Evolutionary conservation across 1,284 basidiomycete genomes (phyloP), one percentile per base, ranked within the genome.

Genomic region (Apiotrichum porosum): DNA sequence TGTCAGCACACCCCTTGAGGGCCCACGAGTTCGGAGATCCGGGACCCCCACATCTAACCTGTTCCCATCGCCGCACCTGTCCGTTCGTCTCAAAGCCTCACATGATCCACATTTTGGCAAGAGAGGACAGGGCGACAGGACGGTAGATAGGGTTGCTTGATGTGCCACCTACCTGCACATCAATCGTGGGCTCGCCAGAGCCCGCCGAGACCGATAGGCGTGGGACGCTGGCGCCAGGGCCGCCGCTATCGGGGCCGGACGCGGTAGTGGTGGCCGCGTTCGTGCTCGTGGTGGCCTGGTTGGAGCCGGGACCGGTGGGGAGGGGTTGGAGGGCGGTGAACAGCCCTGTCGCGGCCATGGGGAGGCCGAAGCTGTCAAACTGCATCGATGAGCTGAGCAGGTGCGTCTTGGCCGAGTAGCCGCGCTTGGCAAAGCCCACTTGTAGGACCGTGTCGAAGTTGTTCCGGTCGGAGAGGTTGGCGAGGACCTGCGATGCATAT

Each of bases 151-250:
- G 48, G 37, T 47, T 51, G 15, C 43, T 36, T 31, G 37, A 10
- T 19, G 45, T 40, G 19, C 52, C 52, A 54, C 52, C 52, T 45
- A 54, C 52, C 52, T 54, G 52, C 37, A 54, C 49, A 28, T 50
- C 52, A 37, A 54, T 54, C 37, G 37, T 32, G 18, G 48, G 42
- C 26, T 52, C 50, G n/a, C 12, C 9, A 14, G 22, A 28, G 22
- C 3, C 14, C 15, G 21, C 21, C 37, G 6, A 23, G 15, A n/a
- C 35, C 9, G 8, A 6, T 14, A 12, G 9, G 19, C 18, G 13
- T 17, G 41, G 32, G 2, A 28, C 12, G 28, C 28, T 34, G 40
- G 28, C 19, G 34, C n/a, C n/a, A n/a, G n/a, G 3, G 15, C 23
- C 33, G 19, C 21, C 30, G n/a, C 22, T 18, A n/a, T 14, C 30